Evolutionary conservation across 2,329 filamentous ascomycete genomes (phyloP).

Genomic region (Aspergillus calidoustus): DNA sequence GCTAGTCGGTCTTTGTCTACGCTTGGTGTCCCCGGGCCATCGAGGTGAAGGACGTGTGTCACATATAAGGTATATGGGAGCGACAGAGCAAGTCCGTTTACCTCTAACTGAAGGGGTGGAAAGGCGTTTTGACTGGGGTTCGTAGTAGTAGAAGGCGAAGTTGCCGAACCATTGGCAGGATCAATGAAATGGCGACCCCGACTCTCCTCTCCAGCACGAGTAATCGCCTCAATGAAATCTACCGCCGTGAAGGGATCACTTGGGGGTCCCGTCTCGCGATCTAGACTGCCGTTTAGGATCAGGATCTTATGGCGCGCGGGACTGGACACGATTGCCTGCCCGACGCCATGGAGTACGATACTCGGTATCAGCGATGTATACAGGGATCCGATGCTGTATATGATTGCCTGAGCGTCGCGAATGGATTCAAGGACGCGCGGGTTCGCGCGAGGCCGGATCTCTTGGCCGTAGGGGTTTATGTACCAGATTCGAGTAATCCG

Average conservation of each 20-base stretch:
- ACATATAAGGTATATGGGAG: conserved; percentile 70
- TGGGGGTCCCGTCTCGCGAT: conserved; percentile 82
- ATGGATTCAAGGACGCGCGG: conserved; percentile 76
- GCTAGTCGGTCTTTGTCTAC: conserved; percentile 70
- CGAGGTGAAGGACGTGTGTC: conserved; percentile 81
- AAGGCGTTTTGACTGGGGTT: not conserved
- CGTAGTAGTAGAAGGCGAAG: not conserved
- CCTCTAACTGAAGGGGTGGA: not conserved
- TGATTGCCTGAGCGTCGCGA: conserved; percentile 66
- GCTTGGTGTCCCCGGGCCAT: conserved; percentile 69
- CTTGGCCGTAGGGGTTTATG: conserved; percentile 98
- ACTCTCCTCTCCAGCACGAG: conserved; percentile 73
- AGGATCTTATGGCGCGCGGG: conserved; percentile 71
- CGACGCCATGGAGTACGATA: conserved; percentile 77
- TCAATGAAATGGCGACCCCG: conserved; percentile 48
- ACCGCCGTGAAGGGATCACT: conserved; percentile 68
- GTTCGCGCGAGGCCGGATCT: conserved; percentile 84
- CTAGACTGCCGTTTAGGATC: conserved; percentile 80
- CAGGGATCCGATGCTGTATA: conserved; percentile 92
- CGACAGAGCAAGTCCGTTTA: not conserved
- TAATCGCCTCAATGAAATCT: conserved; percentile 83
- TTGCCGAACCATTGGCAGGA: not conserved
- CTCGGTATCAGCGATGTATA: conserved; percentile 89
- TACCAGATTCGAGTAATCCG: conserved; percentile 89
- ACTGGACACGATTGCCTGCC: conserved; percentile 62